Evolutionary conservation across 1,284 basidiomycete species (phyloP).

Genomic region (Moniliophthora roreri): DNA sequence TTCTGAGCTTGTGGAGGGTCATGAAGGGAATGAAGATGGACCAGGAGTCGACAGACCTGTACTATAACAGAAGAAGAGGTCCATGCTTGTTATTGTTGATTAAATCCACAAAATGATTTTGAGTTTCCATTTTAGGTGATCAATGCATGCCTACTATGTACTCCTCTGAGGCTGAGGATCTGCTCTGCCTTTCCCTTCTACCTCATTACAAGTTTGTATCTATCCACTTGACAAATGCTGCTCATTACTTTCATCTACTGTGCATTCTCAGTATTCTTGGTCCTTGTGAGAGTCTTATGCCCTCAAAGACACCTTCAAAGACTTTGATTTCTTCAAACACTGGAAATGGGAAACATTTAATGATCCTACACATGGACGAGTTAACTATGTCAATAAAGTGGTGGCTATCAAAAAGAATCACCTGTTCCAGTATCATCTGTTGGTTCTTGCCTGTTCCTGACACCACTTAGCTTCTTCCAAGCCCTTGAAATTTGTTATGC

Average conservation of each 20-base stretch:
- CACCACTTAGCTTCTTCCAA: background rate
- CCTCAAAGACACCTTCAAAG: conserved; percentile 5
- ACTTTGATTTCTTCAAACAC: conserved; percentile 3
- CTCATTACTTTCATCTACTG: background rate
- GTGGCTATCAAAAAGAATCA: conserved; percentile 37
- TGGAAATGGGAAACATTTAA: conserved; percentile 47
- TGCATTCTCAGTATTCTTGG: background rate
- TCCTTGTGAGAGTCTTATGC: background rate
- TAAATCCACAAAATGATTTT: background rate
- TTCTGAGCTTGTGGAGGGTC: background rate
- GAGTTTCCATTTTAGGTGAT: too few relatives aligned
- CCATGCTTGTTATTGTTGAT: background rate
- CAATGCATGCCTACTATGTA: too few relatives aligned
- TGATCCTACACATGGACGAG: conserved; percentile 58
- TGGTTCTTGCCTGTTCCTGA: background rate
- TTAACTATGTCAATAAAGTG: conserved; percentile 47
- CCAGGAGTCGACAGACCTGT: background rate
- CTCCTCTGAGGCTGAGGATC: background rate
- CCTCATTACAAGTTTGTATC: background rate
- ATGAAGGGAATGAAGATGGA: background rate
- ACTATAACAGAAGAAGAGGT: background rate
- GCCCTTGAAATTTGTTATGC: conserved; percentile 47
- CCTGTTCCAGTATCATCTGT: conserved; percentile 36
- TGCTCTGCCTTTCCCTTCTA: background rate
- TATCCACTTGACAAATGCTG: too few relatives aligned